Conservation (phyloP, 2,329 filamentous ascomycete species). For the Alternaria brassicae region DNA sequence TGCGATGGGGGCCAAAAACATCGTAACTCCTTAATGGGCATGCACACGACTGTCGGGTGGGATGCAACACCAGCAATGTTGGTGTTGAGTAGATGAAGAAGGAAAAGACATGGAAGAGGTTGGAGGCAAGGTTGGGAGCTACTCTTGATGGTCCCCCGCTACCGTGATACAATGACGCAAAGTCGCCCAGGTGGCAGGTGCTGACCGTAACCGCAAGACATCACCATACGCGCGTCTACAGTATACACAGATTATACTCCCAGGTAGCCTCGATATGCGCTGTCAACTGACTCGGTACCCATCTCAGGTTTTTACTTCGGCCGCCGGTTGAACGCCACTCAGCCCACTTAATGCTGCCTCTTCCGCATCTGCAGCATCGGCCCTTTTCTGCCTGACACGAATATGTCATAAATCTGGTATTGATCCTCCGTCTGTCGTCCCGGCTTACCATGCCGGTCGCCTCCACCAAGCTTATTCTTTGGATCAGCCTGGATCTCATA, state of each 20-base stretch:
- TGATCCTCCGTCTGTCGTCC: slow-evolving; percentile 30
- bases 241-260: background rate
- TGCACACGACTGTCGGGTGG: background rate
- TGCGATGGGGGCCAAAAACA: slow-evolving; percentile 21
- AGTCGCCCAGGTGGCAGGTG: background rate
- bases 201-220: background rate
- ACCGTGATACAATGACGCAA: background rate
- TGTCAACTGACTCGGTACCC: background rate
- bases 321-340: background rate
- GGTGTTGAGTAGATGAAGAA: background rate
- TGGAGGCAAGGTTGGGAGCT: background rate
- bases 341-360: slow-evolving; percentile 3
- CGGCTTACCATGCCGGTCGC: slow-evolving; percentile 19
- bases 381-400: slow-evolving; percentile 43
- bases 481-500: slow-evolving; percentile 32
- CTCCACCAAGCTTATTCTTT: slow-evolving; percentile 32
- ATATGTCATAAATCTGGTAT: slow-evolving; percentile 38
- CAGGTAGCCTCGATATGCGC: background rate
- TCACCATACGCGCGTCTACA: too few species aligned
- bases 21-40: background rate
- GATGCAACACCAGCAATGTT: background rate
- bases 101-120: background rate
- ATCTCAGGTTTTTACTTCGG: background rate
- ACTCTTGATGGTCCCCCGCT: background rate
- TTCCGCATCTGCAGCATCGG: slow-evolving; percentile 38